Conservation (phyloP, 2,329 filamentous ascomycete species). For the Annulohypoxylon truncatum region DNA sequence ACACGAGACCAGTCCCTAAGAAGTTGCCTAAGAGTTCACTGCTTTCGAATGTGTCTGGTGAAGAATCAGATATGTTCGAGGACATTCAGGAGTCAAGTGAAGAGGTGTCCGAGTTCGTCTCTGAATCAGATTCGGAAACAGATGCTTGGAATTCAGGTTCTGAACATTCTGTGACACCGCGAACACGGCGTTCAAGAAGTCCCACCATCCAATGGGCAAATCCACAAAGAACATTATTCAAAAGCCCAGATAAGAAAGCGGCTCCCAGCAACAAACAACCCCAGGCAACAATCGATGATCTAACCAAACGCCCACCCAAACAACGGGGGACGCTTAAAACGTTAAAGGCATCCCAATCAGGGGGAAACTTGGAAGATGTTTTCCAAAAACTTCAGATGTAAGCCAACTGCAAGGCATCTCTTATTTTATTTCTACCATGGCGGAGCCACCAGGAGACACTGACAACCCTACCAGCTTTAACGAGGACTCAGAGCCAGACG, state of each 20-base stretch:
- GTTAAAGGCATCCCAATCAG: slow-evolving; percentile 30
- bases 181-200: slow-evolving; percentile 37
- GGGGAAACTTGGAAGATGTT: slow-evolving; percentile 45
- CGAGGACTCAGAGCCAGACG: slow-evolving; percentile 43
- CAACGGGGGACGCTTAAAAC: slow-evolving; percentile 25
- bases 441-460: slow-evolving; percentile 6
- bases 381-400: slow-evolving; percentile 51
- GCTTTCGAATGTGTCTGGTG: slow-evolving; percentile 26
- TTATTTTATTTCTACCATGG: not conserved
- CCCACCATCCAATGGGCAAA: slow-evolving; percentile 35
- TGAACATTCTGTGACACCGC: slow-evolving; percentile 36
- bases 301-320: slow-evolving; percentile 32
- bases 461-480: slow-evolving; percentile 42
- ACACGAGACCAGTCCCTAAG: not conserved
- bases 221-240: slow-evolving; percentile 39
- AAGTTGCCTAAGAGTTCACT: slow-evolving; percentile 9
- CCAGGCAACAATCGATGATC: slow-evolving; percentile 2
- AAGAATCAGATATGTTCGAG: slow-evolving; percentile 21
- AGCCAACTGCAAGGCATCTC: slow-evolving; percentile 18
- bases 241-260: slow-evolving; percentile 30
- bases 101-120: slow-evolving; percentile 44
- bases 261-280: slow-evolving; percentile 17
- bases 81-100: slow-evolving; percentile 26
- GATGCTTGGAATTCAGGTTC: slow-evolving; percentile 40
- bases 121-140: slow-evolving; percentile 37